Evolutionary conservation across 257 asterid species (phyloP).

Genomic region (Marsdenia floribunda): DNA sequence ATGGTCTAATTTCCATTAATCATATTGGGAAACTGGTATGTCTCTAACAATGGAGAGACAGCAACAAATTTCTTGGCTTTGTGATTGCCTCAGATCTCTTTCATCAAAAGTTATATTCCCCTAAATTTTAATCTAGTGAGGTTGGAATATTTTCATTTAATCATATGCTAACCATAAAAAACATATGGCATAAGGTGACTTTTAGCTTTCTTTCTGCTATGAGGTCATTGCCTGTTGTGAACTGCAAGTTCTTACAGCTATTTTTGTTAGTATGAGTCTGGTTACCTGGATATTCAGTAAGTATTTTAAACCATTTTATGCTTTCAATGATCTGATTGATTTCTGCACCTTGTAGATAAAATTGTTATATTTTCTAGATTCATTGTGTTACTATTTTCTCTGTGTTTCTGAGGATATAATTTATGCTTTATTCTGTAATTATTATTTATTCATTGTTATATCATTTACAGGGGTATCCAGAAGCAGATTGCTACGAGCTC

Average conservation of each 20-base stretch:
- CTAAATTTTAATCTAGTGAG: not conserved
- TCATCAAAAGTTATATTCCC: not conserved
- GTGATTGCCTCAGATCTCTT: not conserved
- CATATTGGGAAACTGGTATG: not conserved
- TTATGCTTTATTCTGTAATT: not conserved
- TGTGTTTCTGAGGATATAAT: not conserved
- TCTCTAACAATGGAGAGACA: not conserved
- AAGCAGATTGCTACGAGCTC: conserved; percentile 71
- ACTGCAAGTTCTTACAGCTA: not conserved
- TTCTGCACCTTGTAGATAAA: not conserved
- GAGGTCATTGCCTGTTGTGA: not conserved
- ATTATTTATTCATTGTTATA: conserved; percentile 2
- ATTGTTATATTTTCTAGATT: not conserved
- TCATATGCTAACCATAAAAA: not conserved
- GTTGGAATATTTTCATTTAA: not conserved
- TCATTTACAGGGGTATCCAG: conserved; percentile 63
- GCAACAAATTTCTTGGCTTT: not conserved
- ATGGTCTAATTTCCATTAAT: not conserved
- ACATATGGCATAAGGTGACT: not conserved
- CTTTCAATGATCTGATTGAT: not conserved
- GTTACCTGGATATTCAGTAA: not conserved
- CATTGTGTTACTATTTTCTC: conserved; percentile 4
- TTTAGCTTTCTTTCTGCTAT: not conserved
- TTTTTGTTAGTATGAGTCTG: not conserved
- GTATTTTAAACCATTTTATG: not conserved